phyloP scores from a whole-genome alignment of 805 yeast genomes.

The Wickerhamomyces pijperi region DNA sequence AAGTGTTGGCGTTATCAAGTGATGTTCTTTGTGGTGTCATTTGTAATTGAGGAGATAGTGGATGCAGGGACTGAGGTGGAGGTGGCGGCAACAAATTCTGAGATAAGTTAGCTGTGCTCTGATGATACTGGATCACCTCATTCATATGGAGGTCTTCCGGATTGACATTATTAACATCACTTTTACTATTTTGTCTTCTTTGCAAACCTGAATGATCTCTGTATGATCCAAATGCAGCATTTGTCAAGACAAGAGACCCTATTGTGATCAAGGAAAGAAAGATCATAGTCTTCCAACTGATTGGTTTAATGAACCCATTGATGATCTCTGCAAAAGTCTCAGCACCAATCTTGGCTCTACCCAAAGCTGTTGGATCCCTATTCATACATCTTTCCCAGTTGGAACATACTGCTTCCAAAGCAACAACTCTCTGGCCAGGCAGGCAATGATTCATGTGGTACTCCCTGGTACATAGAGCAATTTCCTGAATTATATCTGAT shows the following conservation, averaged over 20 bases:
- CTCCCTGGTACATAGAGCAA: conserved; percentile 56
- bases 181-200: neutral
- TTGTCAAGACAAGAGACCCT: conserved; percentile 42
- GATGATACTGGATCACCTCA: conserved; percentile 1
- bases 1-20: neutral
- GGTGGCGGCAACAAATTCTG: conserved; percentile 1
- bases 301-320: conserved; percentile 63
- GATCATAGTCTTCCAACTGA: conserved; percentile 56
- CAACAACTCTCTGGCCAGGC: conserved; percentile 57
- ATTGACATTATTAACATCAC: too few species aligned
- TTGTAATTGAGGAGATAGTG: conserved; percentile 4
- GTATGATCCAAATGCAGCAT: conserved; percentile 35
- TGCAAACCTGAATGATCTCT: conserved; percentile 16
- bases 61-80: conserved; percentile 3
- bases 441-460: conserved; percentile 66
- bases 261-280: conserved; percentile 33
- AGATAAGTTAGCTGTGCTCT: neutral
- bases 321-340: conserved; percentile 76
- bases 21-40: conserved; percentile 3
- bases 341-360: conserved; percentile 64
- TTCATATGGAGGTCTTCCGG: conserved; percentile 3
- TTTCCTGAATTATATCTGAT: conserved; percentile 48
- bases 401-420: conserved; percentile 56
- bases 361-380: conserved; percentile 56
- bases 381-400: conserved; percentile 79